Conservation (phyloP, 2,329 filamentous ascomycete species). For the Lachnellula occidentalis region DNA sequence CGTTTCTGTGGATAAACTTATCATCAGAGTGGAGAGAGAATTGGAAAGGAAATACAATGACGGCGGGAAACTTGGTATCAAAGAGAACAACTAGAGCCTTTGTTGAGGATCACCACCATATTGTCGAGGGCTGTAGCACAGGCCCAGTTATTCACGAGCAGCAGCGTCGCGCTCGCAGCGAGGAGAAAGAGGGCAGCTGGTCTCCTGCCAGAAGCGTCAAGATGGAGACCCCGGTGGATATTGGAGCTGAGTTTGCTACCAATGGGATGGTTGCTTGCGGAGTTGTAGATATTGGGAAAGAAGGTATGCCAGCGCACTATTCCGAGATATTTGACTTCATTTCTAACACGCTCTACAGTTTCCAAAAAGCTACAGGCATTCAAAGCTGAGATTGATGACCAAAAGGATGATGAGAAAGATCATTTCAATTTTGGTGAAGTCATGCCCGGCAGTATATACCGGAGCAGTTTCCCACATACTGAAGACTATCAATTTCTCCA, state of each 20-base stretch:
- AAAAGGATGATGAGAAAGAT: slow-evolving; percentile 13
- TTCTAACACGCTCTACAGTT: slow-evolving; percentile 13
- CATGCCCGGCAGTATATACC: slow-evolving; percentile 62
- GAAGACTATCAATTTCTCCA: slow-evolving; percentile 67
- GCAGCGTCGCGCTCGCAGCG: neutral
- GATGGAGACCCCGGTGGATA: slow-evolving; percentile 9
- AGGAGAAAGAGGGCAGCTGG: slow-evolving; percentile 10
- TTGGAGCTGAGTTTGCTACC: slow-evolving; percentile 10
- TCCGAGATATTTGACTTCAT: neutral
- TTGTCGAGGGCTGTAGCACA: slow-evolving; percentile 4
- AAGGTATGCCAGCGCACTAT: slow-evolving; percentile 13
- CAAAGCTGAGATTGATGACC: slow-evolving; percentile 12
- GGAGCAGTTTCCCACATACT: slow-evolving; percentile 71
- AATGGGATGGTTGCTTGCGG: slow-evolving; percentile 11
- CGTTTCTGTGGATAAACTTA: neutral
- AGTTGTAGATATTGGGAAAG: slow-evolving; percentile 13
- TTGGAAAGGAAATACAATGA: slow-evolving; percentile 5
- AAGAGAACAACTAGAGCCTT: slow-evolving; percentile 20
- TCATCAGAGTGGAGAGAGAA: neutral
- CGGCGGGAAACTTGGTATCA: slow-evolving; percentile 15
- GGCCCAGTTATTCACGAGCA: slow-evolving; percentile 2
- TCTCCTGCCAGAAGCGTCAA: slow-evolving; percentile 4
- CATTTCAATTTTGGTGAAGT: slow-evolving; percentile 76
- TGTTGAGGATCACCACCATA: slow-evolving; percentile 12
- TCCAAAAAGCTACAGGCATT: slow-evolving; percentile 8